Conservation (phyloP, 768 basidiomycete genomes). For the Lactarius sanguifluus region DNA sequence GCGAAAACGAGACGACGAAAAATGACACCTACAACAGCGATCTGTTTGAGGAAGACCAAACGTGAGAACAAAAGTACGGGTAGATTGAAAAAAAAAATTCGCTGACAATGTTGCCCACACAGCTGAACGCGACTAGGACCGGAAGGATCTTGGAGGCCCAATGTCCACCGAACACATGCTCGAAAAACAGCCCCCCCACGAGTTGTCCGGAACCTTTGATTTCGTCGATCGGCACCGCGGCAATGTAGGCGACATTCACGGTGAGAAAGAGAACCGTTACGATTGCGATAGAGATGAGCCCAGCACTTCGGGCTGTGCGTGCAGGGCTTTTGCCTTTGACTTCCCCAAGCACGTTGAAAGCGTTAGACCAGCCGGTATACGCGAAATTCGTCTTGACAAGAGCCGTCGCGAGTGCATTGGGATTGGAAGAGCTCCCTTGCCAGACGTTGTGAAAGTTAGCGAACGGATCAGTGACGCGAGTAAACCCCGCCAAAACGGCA, state of each 20-base stretch:
- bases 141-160: slow-evolving; percentile 32
- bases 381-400: slow-evolving; percentile 36
- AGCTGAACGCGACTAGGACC: slow-evolving; percentile 26
- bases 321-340: slow-evolving; percentile 40
- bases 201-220: slow-evolving; percentile 46
- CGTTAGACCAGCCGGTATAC: slow-evolving; percentile 41
- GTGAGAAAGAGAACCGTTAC: slow-evolving; percentile 51
- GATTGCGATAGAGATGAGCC: slow-evolving; percentile 45
- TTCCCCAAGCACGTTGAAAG: slow-evolving; percentile 50
- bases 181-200: slow-evolving; percentile 51
- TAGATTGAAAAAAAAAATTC: slow-evolving; percentile 39
- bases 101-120: slow-evolving; percentile 34
- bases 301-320: slow-evolving; percentile 47
- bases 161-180: slow-evolving; percentile 46
- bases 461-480: slow-evolving; percentile 33
- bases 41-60: slow-evolving; percentile 38
- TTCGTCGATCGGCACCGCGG: slow-evolving; percentile 45
- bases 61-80: slow-evolving; percentile 40
- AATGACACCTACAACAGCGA: slow-evolving; percentile 28
- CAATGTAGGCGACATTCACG: slow-evolving; percentile 44
- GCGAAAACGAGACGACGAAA: not conserved
- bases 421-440: slow-evolving; percentile 33
- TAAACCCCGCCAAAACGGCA: slow-evolving; percentile 34
- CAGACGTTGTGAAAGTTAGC: slow-evolving; percentile 37
- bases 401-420: slow-evolving; percentile 33